phyloP scores from a whole-genome alignment of 345 rosid species.

The Camelina hispida region DNA sequence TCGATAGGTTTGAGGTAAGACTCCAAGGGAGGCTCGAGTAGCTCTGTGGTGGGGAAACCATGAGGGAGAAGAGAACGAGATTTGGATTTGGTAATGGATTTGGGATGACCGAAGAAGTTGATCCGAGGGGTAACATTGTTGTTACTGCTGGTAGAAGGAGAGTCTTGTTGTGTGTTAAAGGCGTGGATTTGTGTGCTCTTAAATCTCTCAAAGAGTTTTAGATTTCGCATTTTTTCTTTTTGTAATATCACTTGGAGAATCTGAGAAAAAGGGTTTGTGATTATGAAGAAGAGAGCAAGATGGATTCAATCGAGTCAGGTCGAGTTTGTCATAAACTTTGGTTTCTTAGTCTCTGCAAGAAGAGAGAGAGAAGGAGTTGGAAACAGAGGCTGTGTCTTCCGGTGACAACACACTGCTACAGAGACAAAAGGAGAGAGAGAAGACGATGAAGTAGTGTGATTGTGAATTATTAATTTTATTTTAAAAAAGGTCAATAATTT shows the following conservation, averaged over 20 bases:
- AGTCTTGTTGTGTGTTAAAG: conserved; percentile 54
- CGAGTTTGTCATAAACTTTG: background rate
- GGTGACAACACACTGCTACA: conserved; percentile 20
- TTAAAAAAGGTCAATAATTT: conserved; percentile 36
- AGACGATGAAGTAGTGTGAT: conserved; percentile 25
- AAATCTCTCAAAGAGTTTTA: conserved; percentile 61
- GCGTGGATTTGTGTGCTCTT: conserved; percentile 80
- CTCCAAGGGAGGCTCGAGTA: conserved; percentile 77
- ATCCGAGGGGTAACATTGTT: conserved; percentile 40
- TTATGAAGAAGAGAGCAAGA: conserved; percentile 8
- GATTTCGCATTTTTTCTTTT: conserved; percentile 55
- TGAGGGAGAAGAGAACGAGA: conserved; percentile 59
- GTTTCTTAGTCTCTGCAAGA: background rate
- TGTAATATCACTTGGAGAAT: background rate
- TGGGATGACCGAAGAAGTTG: conserved; percentile 51
- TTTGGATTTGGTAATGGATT: conserved; percentile 47
- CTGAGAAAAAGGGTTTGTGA: conserved; percentile 9
- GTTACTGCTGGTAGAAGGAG: conserved; percentile 40
- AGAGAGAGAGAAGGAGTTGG: conserved; percentile 13
- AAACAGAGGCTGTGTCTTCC: conserved; percentile 11
- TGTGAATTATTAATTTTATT: background rate
- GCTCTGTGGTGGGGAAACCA: conserved; percentile 71
- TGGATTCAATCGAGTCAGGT: background rate
- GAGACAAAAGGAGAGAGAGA: conserved; percentile 15
- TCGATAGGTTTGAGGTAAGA: conserved; percentile 68